These are phyloP conservation scores for Clitopilus hobsonii DNA, from an alignment of 768 basidiomycete genomes.

Conservation along the genomic window DNA sequence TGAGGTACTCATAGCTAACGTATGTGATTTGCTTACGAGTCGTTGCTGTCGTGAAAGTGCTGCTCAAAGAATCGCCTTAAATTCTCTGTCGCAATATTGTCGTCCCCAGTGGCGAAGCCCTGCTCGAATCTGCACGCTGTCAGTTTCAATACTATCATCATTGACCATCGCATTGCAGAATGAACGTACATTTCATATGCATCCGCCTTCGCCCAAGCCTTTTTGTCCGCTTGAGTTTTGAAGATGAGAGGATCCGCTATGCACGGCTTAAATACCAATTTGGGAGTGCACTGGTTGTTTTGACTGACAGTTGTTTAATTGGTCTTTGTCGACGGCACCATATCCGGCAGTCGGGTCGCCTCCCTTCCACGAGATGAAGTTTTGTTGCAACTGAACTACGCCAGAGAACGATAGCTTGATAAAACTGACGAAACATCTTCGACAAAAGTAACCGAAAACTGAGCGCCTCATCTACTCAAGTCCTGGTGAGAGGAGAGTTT, in stretches of 20 bases:
- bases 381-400: constrained; percentile 57
- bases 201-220: constrained; percentile 58
- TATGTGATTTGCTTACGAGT: constrained; percentile 47
- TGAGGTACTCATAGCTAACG: not conserved
- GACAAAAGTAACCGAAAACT: constrained; percentile 76
- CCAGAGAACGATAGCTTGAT: constrained; percentile 73
- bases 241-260: constrained; percentile 50
- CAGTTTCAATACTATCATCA: too few species aligned
- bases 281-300: not conserved
- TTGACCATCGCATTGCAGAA: not conserved
- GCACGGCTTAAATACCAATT: too few species aligned
- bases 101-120: constrained; percentile 61
- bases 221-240: constrained; percentile 62
- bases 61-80: constrained; percentile 82
- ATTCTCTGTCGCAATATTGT: constrained; percentile 63
- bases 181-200: constrained; percentile 52
- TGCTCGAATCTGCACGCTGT: constrained; percentile 67
- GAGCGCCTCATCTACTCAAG: constrained; percentile 61
- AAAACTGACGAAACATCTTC: constrained; percentile 72
- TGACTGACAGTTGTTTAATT: constrained; percentile 40
- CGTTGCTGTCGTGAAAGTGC: constrained; percentile 73
- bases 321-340: constrained; percentile 44
- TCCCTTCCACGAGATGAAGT: constrained; percentile 62
- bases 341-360: constrained; percentile 47
- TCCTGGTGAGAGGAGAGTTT: too few species aligned